Evolutionary conservation across 306 rosid genomes (phyloP).

Genomic region (Macrotyloma uniflorum): DNA sequence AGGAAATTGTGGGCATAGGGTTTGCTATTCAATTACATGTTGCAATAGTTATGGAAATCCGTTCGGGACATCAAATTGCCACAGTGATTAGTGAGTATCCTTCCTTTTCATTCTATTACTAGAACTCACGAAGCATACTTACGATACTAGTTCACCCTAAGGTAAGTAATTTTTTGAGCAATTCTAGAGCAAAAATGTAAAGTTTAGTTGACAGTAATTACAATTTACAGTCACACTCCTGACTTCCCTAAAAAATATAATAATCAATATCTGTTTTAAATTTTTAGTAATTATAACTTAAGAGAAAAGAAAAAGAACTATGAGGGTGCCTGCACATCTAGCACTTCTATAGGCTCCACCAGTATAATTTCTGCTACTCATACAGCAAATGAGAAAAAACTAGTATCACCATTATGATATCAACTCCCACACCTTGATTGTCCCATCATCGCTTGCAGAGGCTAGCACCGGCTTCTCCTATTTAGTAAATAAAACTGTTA

Average conservation of each 20-base stretch:
- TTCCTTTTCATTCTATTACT: neutral
- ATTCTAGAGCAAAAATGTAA: constrained; percentile 23
- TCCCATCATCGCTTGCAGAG: constrained; percentile 89
- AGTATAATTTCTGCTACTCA: constrained; percentile 37
- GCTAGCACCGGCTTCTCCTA: constrained; percentile 83
- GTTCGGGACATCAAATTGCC: constrained; percentile 5
- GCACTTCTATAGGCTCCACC: constrained; percentile 39
- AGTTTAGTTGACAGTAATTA: constrained; percentile 33
- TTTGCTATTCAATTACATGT: neutral
- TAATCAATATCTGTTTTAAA: constrained; percentile 20
- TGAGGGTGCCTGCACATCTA: constrained; percentile 38
- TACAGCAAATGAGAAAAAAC: constrained; percentile 38
- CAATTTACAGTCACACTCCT: constrained; percentile 36
- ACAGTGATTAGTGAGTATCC: constrained; percentile 5
- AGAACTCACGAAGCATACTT: neutral
- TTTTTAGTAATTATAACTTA: neutral
- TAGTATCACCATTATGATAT: constrained; percentile 48
- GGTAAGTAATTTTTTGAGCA: constrained; percentile 14
- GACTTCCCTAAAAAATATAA: constrained; percentile 22
- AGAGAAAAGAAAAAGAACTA: constrained; percentile 22
- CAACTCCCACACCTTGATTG: constrained; percentile 89
- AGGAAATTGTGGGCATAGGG: constrained; percentile 17
- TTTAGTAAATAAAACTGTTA: constrained; percentile 25
- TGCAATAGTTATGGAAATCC: neutral
- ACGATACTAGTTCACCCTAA: neutral